phyloP scores from a whole-genome alignment of 1,284 basidiomycete genomes.

The Ustilago tritici region DNA sequence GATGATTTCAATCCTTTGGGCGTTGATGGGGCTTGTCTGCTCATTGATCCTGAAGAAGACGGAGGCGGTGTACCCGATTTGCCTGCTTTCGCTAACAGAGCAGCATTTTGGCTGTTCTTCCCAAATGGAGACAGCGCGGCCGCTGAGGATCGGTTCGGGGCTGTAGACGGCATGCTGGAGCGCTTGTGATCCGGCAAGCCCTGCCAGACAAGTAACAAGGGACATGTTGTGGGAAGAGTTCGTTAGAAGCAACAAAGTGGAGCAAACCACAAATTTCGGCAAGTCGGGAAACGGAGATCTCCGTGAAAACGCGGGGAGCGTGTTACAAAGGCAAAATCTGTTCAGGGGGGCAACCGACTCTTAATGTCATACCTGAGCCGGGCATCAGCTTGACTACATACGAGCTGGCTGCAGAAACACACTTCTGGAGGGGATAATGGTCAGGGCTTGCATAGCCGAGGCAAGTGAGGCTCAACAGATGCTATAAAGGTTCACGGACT shows the following conservation, averaged over 20 bases:
- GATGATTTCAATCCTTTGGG: slow-evolving; percentile 31
- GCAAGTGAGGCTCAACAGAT: too few species aligned
- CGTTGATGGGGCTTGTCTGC: slow-evolving; percentile 24
- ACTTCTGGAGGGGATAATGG: too few species aligned
- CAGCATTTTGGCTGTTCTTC: slow-evolving; percentile 54
- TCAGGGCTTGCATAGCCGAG: too few species aligned
- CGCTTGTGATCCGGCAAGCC: neutral
- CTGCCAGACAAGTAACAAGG: too few species aligned
- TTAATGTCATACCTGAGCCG: too few species aligned
- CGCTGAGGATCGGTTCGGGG: slow-evolving; percentile 24
- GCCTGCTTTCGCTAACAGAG: slow-evolving; percentile 38
- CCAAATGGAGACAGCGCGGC: slow-evolving; percentile 51
- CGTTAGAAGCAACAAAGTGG: slow-evolving; percentile 6
- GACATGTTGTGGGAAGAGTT: neutral
- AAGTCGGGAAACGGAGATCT: slow-evolving; percentile 25
- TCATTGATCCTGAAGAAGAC: slow-evolving; percentile 16
- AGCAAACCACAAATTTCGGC: slow-evolving; percentile 22
- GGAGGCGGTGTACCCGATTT: slow-evolving; percentile 30
- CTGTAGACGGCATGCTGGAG: slow-evolving; percentile 25
- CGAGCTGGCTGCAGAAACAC: too few species aligned
- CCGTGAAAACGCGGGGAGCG: too few species aligned
- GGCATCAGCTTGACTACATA: too few species aligned
- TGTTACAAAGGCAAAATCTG: too few species aligned
- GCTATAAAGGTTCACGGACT: too few species aligned
- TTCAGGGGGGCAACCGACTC: too few species aligned